Evolutionary conservation across 345 rosid species (phyloP).

Genomic region (Moringa oleifera): DNA sequence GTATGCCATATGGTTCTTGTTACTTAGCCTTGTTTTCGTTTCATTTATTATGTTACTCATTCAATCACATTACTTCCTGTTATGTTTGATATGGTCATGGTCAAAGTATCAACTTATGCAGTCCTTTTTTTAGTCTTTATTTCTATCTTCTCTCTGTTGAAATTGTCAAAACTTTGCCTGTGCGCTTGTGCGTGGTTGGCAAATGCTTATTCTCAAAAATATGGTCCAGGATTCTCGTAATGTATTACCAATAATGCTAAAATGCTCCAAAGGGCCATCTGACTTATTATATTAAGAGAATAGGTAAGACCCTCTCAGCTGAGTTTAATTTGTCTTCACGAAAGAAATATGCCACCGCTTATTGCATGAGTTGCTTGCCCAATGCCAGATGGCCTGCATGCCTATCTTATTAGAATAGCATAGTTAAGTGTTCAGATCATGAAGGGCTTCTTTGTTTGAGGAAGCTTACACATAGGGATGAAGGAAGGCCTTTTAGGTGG

Average conservation of each 20-base stretch:
- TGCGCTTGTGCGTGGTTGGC: background rate
- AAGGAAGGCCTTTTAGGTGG: background rate
- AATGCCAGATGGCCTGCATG: no score
- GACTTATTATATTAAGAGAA: background rate
- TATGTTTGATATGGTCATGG: background rate
- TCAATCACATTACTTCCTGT: conserved; percentile 1
- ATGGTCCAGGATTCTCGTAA: background rate
- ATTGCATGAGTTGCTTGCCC: no score
- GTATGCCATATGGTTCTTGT: conserved; percentile 33
- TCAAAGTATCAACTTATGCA: background rate
- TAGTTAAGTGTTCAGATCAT: background rate
- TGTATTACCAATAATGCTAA: no score
- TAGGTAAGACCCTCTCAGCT: no score
- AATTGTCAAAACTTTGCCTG: background rate
- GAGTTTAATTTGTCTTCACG: no score
- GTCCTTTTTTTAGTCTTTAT: background rate
- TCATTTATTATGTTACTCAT: background rate
- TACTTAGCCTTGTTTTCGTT: conserved; percentile 4
- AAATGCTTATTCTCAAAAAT: background rate
- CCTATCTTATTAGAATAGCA: background rate
- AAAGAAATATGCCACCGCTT: no score
- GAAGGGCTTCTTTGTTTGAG: background rate
- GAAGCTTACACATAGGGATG: background rate
- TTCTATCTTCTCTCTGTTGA: background rate
- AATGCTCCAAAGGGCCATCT: background rate